Base-by-base conservation (phyloP, 345 rosid genomes). In the Mallotus nudiflorus region DNA sequence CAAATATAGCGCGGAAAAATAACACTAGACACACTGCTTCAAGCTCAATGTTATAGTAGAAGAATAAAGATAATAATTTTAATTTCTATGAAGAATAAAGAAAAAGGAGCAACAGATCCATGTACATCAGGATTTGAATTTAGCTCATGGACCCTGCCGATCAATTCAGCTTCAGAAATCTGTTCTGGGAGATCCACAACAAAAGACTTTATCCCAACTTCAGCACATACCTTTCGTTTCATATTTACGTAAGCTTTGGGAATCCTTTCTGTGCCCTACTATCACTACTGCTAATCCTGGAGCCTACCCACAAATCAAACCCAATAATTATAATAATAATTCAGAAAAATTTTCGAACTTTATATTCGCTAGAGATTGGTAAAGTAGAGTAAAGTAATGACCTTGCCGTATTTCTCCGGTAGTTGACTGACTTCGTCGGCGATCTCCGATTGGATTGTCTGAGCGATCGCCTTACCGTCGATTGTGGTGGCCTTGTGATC, bases 221-320 rank as follows among this genome's bases (percentile, higher is more conserved):
- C 97, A 25, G 90, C 89, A 74, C 97, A 94, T 0, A 93, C 91
- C 73, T 89, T 91, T 76, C 98, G 87, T 82, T 94, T 94, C 91
- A 86, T 94, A 46, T 66, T 84, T 59, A 94, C 98, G 76, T 91
- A 94, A n/a, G 71, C 92, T 94, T 73, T 86, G 90, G 52, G 97
- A 89, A 75, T 94, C 98, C 75, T 88, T 91, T 68, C 96, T 83
- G 70, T 20, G 33, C 28, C 98, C 98, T 27, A 91, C 95, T 49
- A 94, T 88, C 64, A 89, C 93, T 18, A 94, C 96, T 5, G 96
- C 97, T 71, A 94, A 74, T 51, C 97, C 97, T 33, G 97, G 98
- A 48, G 88, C 97, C 97, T 94, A 83, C 68, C 13, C 46, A 66
- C 5, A 72, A n/a, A n/a, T n/a, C n/a, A n/a, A n/a, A n/a, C n/a